phyloP scores from a whole-genome alignment of 768 basidiomycete species.

The Tephrocybe sp. region DNA sequence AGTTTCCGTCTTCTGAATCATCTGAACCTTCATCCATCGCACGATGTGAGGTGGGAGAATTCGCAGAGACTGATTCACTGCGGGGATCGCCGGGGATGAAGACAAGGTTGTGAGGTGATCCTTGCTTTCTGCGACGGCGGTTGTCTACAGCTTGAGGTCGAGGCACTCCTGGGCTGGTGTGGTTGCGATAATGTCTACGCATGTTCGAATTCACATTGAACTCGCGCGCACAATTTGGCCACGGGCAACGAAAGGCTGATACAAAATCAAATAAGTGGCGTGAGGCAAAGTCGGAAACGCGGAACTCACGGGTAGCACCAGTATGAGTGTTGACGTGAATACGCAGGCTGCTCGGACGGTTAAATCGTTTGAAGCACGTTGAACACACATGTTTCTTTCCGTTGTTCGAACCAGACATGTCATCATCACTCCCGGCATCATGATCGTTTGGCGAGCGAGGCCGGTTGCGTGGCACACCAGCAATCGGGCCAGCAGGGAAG shows the following conservation, averaged over 20 bases:
- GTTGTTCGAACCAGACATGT: slow-evolving; percentile 19
- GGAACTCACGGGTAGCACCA: slow-evolving; percentile 59
- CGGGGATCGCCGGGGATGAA: slow-evolving; percentile 13
- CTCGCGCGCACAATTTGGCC: slow-evolving; percentile 68
- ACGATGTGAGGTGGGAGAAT: slow-evolving; percentile 20
- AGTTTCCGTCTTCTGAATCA: slow-evolving; percentile 18
- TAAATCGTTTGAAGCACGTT: slow-evolving; percentile 63
- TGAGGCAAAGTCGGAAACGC: not conserved
- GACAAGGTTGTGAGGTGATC: slow-evolving; percentile 14
- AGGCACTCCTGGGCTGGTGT: slow-evolving; percentile 36
- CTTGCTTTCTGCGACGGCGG: slow-evolving; percentile 26
- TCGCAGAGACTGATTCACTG: not conserved
- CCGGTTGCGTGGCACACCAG: not conserved
- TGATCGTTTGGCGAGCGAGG: slow-evolving; percentile 22
- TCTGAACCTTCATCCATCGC: slow-evolving; percentile 27
- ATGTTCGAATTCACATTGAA: slow-evolving; percentile 88
- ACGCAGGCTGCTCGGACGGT: slow-evolving; percentile 62
- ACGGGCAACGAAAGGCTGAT: slow-evolving; percentile 70
- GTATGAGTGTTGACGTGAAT: slow-evolving; percentile 71
- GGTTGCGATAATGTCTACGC: slow-evolving; percentile 76
- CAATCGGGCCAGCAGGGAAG: slow-evolving; percentile 16
- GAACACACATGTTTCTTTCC: slow-evolving; percentile 49
- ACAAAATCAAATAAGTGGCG: slow-evolving; percentile 20
- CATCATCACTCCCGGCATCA: slow-evolving; percentile 22
- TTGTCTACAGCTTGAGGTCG: slow-evolving; percentile 24